These are phyloP conservation scores for Macrolepiota dolichaula DNA, from an alignment of 768 basidiomycete species.

Conservation along the genomic window DNA sequence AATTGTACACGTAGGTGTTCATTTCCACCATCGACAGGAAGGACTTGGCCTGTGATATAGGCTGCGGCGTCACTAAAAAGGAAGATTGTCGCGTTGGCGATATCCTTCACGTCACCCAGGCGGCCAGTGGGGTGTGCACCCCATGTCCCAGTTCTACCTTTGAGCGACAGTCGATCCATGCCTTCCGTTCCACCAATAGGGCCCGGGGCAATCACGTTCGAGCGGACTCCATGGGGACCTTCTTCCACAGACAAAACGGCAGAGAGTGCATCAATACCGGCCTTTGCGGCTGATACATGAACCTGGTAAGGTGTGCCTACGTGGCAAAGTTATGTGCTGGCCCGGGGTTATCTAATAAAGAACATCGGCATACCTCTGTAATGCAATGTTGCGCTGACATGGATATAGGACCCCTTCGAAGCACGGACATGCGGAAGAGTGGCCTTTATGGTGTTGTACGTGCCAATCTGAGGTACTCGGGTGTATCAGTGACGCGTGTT, in stretches of 20 bases:
- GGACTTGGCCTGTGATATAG: slow-evolving; percentile 73
- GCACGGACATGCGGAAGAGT: slow-evolving; percentile 72
- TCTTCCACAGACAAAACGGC: slow-evolving; percentile 89
- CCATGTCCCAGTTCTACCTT: slow-evolving; percentile 19
- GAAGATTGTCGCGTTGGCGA: slow-evolving; percentile 72
- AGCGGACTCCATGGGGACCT: slow-evolving; percentile 91
- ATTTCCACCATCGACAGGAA: slow-evolving; percentile 65
- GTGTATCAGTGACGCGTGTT: not conserved
- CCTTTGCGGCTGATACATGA: slow-evolving; percentile 94
- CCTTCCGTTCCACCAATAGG: slow-evolving; percentile 81
- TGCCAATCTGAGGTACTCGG: slow-evolving; percentile 63
- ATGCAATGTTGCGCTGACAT: slow-evolving; percentile 88
- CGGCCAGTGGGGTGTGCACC: slow-evolving; percentile 41
- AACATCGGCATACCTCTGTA: slow-evolving; percentile 58
- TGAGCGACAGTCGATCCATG: slow-evolving; percentile 50
- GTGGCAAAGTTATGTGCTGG: slow-evolving; percentile 12
- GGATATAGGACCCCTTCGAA: slow-evolving; percentile 78
- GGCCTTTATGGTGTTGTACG: slow-evolving; percentile 93
- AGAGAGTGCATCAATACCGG: slow-evolving; percentile 87
- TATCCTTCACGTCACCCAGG: slow-evolving; percentile 54
- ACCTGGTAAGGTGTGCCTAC: slow-evolving; percentile 81
- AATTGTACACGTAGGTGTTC: slow-evolving; percentile 47
- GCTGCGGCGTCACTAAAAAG: slow-evolving; percentile 79
- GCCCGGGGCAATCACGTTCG: slow-evolving; percentile 83
- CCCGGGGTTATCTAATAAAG: slow-evolving; percentile 8